These are phyloP conservation scores for Boletus bicolor DNA, from an alignment of 768 basidiomycete genomes.

Conservation along the genomic window DNA sequence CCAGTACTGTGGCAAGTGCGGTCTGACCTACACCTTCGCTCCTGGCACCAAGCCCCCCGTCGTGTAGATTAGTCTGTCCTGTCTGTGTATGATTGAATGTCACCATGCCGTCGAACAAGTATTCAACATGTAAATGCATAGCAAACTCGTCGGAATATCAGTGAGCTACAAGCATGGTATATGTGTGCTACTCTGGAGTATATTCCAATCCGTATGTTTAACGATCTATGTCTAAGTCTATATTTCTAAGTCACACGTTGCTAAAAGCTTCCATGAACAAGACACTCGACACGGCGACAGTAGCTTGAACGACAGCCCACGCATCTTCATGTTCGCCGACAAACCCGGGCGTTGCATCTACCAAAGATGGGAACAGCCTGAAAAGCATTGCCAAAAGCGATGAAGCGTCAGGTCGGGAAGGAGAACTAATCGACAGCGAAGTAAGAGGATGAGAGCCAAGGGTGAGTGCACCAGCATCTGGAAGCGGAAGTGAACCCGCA, in stretches of 20 bases:
- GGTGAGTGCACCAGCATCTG: not conserved
- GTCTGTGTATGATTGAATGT: constrained; percentile 13
- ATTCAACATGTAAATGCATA: not conserved
- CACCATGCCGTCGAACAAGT: not conserved
- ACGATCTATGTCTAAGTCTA: not conserved
- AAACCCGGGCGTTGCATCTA: constrained; percentile 34
- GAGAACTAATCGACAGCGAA: constrained; percentile 35
- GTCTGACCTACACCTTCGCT: constrained; percentile 81
- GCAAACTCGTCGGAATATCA: not conserved
- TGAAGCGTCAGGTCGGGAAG: constrained; percentile 27
- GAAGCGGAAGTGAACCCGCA: not conserved
- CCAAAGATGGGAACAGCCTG: constrained; percentile 39
- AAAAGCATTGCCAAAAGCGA: constrained; percentile 31
- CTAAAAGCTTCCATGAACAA: not conserved
- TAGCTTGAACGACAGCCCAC: constrained; percentile 23
- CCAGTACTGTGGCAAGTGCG: constrained; percentile 97
- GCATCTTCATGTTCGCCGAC: constrained; percentile 30
- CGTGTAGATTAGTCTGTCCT: constrained; percentile 40
- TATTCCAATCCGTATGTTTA: not conserved
- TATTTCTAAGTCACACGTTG: not conserved
- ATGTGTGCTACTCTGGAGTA: not conserved
- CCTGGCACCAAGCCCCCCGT: constrained; percentile 77
- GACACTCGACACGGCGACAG: not conserved
- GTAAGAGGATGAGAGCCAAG: constrained; percentile 22
- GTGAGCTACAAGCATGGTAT: not conserved